phyloP scores from a whole-genome alignment of 352 stramenopile species.

The Phytophthora ramorum region DNA sequence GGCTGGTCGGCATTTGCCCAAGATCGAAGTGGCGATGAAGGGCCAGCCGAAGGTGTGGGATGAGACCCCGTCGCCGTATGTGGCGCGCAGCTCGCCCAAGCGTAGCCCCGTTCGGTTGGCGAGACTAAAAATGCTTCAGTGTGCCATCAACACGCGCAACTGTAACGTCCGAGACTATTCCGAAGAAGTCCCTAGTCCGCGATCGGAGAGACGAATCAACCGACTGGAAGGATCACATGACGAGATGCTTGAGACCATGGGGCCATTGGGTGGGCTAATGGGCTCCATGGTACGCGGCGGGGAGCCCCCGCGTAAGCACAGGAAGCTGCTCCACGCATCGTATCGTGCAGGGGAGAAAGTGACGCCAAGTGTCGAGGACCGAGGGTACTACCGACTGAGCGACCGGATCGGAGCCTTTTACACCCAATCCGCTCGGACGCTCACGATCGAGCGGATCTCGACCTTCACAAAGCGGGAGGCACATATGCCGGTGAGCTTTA shows the following conservation, averaged over 20 bases:
- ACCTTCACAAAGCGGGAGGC: slow-evolving; percentile 64
- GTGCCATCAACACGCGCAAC: slow-evolving; percentile 81
- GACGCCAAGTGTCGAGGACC: slow-evolving; percentile 54
- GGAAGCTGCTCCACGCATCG: slow-evolving; percentile 31
- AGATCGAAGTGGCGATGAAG: slow-evolving; percentile 39
- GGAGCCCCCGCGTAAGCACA: slow-evolving; percentile 46
- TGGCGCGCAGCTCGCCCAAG: slow-evolving; percentile 56
- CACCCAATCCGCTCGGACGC: slow-evolving; percentile 62
- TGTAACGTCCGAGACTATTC: slow-evolving; percentile 66
- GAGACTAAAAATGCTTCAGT: slow-evolving; percentile 85
- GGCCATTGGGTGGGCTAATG: slow-evolving; percentile 73
- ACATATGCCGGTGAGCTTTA: slow-evolving; percentile 51
- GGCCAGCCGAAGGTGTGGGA: slow-evolving; percentile 29
- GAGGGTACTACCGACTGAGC: slow-evolving; percentile 81
- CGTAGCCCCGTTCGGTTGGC: slow-evolving; percentile 79
- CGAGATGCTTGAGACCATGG: slow-evolving; percentile 73
- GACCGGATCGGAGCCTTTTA: slow-evolving; percentile 84
- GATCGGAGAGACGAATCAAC: slow-evolving; percentile 33
- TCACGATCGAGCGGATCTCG: slow-evolving; percentile 79
- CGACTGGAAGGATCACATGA: slow-evolving; percentile 41
- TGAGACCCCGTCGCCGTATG: slow-evolving; percentile 34
- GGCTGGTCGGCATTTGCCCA: slow-evolving; percentile 19
- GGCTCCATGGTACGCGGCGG: slow-evolving; percentile 24
- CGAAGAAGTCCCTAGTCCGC: slow-evolving; percentile 30
- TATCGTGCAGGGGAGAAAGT: slow-evolving; percentile 25